Evolutionary conservation across 139 green algal species (phyloP), one percentile per base, ranked within the genome.

Genomic region (Zygnema circumcarinatum): DNA sequence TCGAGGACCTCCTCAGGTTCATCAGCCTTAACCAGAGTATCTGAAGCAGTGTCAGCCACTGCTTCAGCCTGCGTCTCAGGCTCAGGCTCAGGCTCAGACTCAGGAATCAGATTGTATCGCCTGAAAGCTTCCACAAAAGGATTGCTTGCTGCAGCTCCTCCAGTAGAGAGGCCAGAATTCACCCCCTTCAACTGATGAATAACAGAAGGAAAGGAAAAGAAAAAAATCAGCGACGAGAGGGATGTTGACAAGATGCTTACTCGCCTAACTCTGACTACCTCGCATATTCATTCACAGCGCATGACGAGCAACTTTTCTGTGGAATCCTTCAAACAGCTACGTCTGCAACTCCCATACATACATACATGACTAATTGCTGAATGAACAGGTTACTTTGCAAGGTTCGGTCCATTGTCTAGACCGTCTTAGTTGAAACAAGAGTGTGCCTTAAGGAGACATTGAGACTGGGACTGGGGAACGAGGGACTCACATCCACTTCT

Each of bases 401-500:
- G n/a, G n/a, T n/a, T n/a, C n/a, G n/a, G n/a, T n/a, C n/a, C n/a
- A n/a, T n/a, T n/a, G n/a, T n/a, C n/a, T n/a, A n/a, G n/a, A n/a
- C n/a, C n/a, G n/a, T n/a, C n/a, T n/a, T n/a, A n/a, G n/a, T n/a
- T n/a, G n/a, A n/a, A n/a, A n/a, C n/a, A n/a, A n/a, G n/a, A n/a
- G n/a, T n/a, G n/a, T n/a, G n/a, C n/a, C n/a, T n/a, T n/a, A n/a
- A n/a, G n/a, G n/a, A n/a, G n/a, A n/a, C n/a, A n/a, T n/a, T n/a
- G n/a, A n/a, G n/a, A n/a, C n/a, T n/a, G n/a, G n/a, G n/a, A n/a
- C n/a, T n/a, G n/a, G n/a, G n/a, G 69, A 40, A 78, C 3, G 36
- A 25, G 32, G 32, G 32, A 25, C 90, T 90, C 74, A 93, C 88
- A 86, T 94, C 79, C 40, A 93, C 42, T 78, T 88, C 78, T 38